These are phyloP conservation scores for Pestalotiopsis fici DNA, from an alignment of 2,329 filamentous ascomycete species.

Conservation along the genomic window DNA sequence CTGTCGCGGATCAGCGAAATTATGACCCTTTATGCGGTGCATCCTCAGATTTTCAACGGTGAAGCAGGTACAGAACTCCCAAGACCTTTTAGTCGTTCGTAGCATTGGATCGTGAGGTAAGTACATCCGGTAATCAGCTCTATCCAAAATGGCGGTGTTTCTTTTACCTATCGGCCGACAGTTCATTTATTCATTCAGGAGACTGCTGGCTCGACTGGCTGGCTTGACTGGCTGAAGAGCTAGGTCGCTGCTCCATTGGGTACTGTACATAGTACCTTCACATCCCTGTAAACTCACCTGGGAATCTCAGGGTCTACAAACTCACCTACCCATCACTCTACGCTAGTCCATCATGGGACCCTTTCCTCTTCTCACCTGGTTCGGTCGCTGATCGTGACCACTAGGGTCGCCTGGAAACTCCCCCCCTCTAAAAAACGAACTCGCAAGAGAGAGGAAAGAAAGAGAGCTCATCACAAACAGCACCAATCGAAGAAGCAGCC, in stretches of 20 bases:
- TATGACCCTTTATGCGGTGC: background rate
- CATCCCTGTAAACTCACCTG: background rate
- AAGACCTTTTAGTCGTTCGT: background rate
- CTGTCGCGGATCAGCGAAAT: too few species aligned
- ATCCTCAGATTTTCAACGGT: background rate
- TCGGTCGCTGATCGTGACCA: conserved; percentile 5
- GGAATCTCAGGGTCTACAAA: conserved; percentile 4
- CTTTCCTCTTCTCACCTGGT: conserved; percentile 6
- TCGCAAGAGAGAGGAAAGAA: background rate
- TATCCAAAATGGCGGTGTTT: background rate
- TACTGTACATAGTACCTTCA: background rate
- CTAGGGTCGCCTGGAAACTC: background rate
- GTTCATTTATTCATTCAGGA: background rate
- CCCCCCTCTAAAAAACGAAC: background rate
- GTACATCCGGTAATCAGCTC: background rate
- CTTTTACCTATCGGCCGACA: background rate
- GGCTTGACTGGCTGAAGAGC: too few species aligned
- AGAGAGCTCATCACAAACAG: background rate
- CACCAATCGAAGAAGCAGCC: background rate
- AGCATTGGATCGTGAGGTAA: background rate
- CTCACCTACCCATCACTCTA: background rate
- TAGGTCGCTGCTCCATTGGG: background rate
- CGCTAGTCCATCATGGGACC: background rate
- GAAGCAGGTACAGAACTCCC: background rate
- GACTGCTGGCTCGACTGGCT: too few species aligned